Evolutionary conservation across 2,329 filamentous ascomycete genomes (phyloP).

Genomic region (Pezicula rhizophila): DNA sequence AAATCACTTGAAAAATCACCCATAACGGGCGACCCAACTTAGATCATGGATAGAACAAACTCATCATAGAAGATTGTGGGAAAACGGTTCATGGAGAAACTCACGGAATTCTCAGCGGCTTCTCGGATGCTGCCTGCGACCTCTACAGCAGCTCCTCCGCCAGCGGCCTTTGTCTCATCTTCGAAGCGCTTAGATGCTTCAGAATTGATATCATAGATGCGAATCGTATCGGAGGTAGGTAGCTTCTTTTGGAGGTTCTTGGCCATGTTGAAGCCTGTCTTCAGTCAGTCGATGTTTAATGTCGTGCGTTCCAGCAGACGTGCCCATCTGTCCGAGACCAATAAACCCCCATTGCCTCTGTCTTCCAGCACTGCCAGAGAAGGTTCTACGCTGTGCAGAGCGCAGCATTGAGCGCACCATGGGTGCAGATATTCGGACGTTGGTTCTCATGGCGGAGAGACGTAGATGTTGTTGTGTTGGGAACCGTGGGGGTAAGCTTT

Average conservation of each 20-base stretch:
- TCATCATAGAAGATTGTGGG: conserved; percentile 38
- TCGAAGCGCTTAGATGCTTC: conserved; percentile 50
- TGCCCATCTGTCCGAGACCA: conserved; percentile 56
- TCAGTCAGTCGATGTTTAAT: conserved; percentile 9
- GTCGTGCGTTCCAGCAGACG: conserved; percentile 18
- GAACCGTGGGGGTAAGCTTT: too few relatives aligned
- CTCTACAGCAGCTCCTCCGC: conserved; percentile 40
- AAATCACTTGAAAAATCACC: conserved; percentile 53
- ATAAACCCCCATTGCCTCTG: conserved; percentile 52
- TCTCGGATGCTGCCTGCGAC: conserved; percentile 53
- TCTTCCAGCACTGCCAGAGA: conserved; percentile 39
- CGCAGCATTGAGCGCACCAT: conserved; percentile 15
- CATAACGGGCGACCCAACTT: conserved; percentile 58
- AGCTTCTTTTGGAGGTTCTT: conserved; percentile 64
- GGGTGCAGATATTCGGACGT: conserved; percentile 16
- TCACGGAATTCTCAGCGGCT: conserved; percentile 61
- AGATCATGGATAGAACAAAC: conserved; percentile 59
- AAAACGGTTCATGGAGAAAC: conserved; percentile 26
- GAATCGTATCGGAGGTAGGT: conserved; percentile 53
- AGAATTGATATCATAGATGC: conserved; percentile 61
- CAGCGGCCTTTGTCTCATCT: conserved; percentile 33
- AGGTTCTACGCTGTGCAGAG: conserved; percentile 26
- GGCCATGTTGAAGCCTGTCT: conserved; percentile 64
- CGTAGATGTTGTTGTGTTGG: conserved; percentile 3
- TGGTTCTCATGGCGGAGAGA: conserved; percentile 18